Evolutionary conservation across 1,139 yeast genomes (phyloP).

Genomic region (Eremothecium coryli): DNA sequence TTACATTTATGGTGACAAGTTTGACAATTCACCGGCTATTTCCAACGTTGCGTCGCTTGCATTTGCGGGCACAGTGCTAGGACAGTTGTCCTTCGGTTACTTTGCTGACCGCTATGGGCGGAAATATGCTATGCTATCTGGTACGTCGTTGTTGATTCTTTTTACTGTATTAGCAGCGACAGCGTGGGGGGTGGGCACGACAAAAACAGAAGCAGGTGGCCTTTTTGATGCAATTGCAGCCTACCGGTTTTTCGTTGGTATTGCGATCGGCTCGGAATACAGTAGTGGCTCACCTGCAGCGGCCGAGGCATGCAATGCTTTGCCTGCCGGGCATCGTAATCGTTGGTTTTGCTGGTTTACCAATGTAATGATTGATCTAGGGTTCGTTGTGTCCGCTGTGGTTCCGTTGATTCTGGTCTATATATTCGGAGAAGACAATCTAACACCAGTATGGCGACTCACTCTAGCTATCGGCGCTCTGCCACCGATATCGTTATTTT

Average conservation of each 20-base stretch:
- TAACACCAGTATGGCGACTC: conserved; percentile 83
- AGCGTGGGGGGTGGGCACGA: conserved; percentile 63
- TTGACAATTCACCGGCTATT: conserved; percentile 56
- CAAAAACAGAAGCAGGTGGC: conserved; percentile 51
- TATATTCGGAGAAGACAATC: conserved; percentile 65
- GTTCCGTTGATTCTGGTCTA: conserved; percentile 80
- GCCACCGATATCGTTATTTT: conserved; percentile 70
- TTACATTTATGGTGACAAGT: conserved; percentile 53
- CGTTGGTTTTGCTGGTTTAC: conserved; percentile 87
- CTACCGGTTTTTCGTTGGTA: conserved; percentile 78
- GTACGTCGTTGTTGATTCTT: conserved; percentile 61
- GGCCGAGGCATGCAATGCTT: conserved; percentile 76
- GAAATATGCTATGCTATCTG: conserved; percentile 69
- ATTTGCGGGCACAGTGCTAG: conserved; percentile 86
- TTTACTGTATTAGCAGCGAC: conserved; percentile 75
- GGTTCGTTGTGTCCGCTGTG: conserved; percentile 76
- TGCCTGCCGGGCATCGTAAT: conserved; percentile 77
- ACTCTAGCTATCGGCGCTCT: conserved; percentile 91
- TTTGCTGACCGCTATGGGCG: conserved; percentile 71
- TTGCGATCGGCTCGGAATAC: conserved; percentile 83
- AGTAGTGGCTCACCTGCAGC: conserved; percentile 92
- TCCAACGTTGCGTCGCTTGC: conserved; percentile 80
- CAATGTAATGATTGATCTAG: conserved; percentile 76
- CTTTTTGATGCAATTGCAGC: conserved; percentile 74
- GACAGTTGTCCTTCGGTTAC: conserved; percentile 72